Percentiles rank a stretch among this genome's conserved stretches.
Evolutionary conservation across 2,329 filamentous ascomycete genomes (phyloP).

Genomic region (Rachicladosporium sp.): DNA sequence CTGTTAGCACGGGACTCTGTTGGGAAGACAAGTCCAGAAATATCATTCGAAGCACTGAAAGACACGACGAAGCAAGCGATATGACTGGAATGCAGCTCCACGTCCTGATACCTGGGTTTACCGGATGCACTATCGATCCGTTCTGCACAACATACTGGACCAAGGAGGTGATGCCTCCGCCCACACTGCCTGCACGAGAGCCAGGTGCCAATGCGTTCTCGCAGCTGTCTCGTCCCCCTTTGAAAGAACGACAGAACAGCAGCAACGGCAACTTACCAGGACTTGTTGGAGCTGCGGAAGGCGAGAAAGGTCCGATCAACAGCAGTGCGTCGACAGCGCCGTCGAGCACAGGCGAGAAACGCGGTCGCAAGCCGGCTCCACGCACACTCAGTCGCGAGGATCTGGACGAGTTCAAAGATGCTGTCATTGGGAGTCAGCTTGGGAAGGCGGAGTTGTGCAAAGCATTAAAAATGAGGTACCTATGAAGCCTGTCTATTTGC

Average conservation of each 20-base stretch:
- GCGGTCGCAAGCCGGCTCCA: constrained; percentile 23
- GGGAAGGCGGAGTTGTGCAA: constrained; percentile 66
- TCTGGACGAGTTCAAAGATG: constrained; percentile 54
- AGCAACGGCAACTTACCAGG: constrained; percentile 12
- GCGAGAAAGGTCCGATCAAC: constrained; percentile 24
- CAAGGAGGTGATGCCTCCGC: constrained; percentile 15
- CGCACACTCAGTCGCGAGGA: constrained; percentile 46
- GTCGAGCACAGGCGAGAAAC: constrained; percentile 20
- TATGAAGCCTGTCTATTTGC: too few relatives aligned
- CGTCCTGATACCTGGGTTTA: constrained; percentile 17
- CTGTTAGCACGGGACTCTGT: constrained; percentile 66
- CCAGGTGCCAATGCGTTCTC: not conserved
- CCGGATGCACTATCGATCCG: constrained; percentile 58
- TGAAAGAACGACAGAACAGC: constrained; percentile 26
- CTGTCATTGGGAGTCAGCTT: constrained; percentile 57
- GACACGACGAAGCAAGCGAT: constrained; percentile 20
- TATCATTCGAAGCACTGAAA: constrained; percentile 34
- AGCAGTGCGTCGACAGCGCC: constrained; percentile 12
- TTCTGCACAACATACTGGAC: constrained; percentile 75
- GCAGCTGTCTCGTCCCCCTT: constrained; percentile 21
- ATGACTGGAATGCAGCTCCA: constrained; percentile 20
- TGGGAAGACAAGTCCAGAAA: constrained; percentile 55
- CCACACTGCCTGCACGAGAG: constrained; percentile 4
- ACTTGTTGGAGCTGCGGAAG: constrained; percentile 19
- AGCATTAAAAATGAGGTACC: constrained; percentile 52